Percentiles rank a stretch among this genome's conserved stretches.
These are phyloP conservation scores for Aspergillus niger DNA, from an alignment of 2,329 filamentous ascomycete species.

Conservation along the genomic window DNA sequence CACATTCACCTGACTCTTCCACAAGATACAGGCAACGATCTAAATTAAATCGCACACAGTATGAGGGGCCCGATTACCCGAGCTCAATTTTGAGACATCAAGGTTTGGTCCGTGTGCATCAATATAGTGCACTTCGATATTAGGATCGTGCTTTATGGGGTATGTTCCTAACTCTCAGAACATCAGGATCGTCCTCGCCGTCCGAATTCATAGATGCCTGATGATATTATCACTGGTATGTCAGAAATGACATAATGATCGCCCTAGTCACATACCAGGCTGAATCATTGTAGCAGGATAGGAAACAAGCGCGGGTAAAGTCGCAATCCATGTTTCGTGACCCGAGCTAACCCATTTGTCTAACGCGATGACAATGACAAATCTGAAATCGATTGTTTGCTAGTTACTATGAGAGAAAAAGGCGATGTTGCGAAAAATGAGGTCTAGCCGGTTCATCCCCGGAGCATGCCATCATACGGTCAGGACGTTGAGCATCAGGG, in stretches of 20 bases:
- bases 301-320: background rate
- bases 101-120: conserved; percentile 8
- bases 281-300: background rate
- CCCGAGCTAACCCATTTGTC: background rate
- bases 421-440: background rate
- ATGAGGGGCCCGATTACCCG: background rate
- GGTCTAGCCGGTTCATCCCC: background rate
- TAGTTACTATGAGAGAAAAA: background rate
- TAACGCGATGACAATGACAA: background rate
- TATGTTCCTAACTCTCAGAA: background rate
- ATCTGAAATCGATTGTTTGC: background rate
- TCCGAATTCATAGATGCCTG: background rate
- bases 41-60: conserved; percentile 1
- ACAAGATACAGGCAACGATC: background rate
- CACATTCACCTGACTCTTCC: background rate
- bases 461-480: background rate
- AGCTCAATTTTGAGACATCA: conserved; percentile 10
- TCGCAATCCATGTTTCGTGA: background rate
- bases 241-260: conserved; percentile 2
- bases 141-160: background rate
- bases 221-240: background rate
- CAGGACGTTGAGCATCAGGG: conserved; percentile 8
- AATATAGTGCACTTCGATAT: conserved; percentile 1
- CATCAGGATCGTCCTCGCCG: background rate
- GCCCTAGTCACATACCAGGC: background rate